Evolutionary conservation across 1,284 basidiomycete species (phyloP), one percentile per base, ranked within the genome.

Genomic region (Testicularia cyperi): DNA sequence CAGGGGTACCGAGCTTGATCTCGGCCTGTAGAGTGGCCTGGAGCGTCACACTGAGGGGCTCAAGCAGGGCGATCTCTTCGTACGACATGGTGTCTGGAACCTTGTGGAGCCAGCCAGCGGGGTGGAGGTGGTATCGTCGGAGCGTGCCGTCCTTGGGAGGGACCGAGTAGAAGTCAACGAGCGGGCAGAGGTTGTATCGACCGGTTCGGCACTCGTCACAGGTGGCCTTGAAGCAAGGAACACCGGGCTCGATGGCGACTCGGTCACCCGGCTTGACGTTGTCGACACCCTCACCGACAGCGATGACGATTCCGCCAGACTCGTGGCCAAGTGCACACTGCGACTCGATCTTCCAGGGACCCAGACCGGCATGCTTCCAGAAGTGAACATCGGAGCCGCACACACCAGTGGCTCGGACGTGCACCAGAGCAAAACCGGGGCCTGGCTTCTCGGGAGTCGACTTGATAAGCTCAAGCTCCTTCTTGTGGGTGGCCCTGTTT

Each of bases 61-160:
- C 81, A 52, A 80, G 78, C 4, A 82, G 69, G 0, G 80, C 78
- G 18, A 81, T 82, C 60, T 83, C 81, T 48, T 82, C 81, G 62
- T 54, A 71, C 34, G 49, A 52, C 66, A 71, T 62, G 31, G 49
- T 49, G 32, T 69, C 67, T 2, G 82, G 81, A 5, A 82, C 70
- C 53, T 78, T 78, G 77, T 83, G 82, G 5, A 82, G 67, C 81
- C 82, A 82, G 7, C 76, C 75, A 0, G 80, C 80, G 0, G 81
- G 81, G 61, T 83, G 82, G 16, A 78, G 72, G 72, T 82, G 81
- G 53, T 77, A 78, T 14, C 78, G 60, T 32, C 71, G 68, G 49
- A 79, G 70, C 4, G 70, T 69, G 6, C 72, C 72, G 32, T 74
- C 65, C 44, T 49, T 64, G 20, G 72, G 72, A 1, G 72, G 72